Evolutionary conservation across 2,329 filamentous ascomycete genomes (phyloP), one percentile per base, ranked within the genome.

Genomic region (Aspergillus viridinutans): DNA sequence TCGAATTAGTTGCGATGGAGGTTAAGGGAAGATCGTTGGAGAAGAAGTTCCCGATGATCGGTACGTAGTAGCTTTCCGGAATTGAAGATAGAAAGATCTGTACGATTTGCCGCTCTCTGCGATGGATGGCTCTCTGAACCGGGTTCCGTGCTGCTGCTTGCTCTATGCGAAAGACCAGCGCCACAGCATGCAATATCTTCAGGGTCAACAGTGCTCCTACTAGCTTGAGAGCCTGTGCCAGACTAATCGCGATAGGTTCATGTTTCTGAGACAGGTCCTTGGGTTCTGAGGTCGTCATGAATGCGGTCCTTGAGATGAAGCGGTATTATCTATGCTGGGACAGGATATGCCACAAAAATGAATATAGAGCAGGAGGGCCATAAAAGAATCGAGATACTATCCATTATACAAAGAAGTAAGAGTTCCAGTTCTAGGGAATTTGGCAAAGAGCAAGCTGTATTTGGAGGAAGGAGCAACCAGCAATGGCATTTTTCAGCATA

Each of bases 141-240:
- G 60, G 29, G 29, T 29, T 50, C 32, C 49, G 61, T 52, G 4
- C 50, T 58, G n/a, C 61, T 57, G 12, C 38, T 35, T 23, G 54
- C 35, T 65, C 54, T 29, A 59, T 59, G 1, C 47, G 53, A 23
- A 58, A 53, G 20, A 70, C 20, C 43, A 50, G 58, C 4, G 62
- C 64, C n/a, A 62, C 25, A 1, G 55, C 52, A 43, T 68, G 66
- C n/a, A 72, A 57, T 9, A 67, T 9, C 35, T 69, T 69, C 25
- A 72, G 62, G 38, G 61, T 60, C 8, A 62, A 48, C 4, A 71
- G 55, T n/a, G 61, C 50, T 29, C 53, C 48, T 17, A 67, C 58
- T 12, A 72, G 62, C 3, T 58, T 48, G 49, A 66, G 51, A 9
- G 60, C 56, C 20, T 58, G 53, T 10, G 43, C 20, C 17, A 59